Evolutionary conservation across 139 green algal genomes (phyloP).

Genomic region (Closterium sp.): DNA sequence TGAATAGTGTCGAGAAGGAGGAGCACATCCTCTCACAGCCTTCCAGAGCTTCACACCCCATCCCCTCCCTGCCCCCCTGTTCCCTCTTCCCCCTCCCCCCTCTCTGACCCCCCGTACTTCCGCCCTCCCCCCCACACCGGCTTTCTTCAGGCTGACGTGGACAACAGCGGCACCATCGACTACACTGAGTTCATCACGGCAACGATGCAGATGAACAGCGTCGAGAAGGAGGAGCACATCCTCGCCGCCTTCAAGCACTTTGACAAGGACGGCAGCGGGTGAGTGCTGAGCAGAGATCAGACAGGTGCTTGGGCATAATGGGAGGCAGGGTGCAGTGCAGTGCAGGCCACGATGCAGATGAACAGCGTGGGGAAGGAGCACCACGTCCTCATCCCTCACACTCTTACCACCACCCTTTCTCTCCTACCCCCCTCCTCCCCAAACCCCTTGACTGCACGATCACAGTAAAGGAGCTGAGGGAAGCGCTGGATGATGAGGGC

Average conservation of each 20-base stretch:
- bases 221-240: constrained; percentile 55
- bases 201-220: constrained; percentile 51
- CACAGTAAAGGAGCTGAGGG: constrained; percentile 41
- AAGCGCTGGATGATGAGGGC: constrained; percentile 16
- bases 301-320: too few species aligned
- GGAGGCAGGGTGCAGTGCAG: not conserved
- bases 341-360: too few species aligned
- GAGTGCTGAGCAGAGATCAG: too few species aligned
- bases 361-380: too few species aligned
- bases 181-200: too few species aligned
- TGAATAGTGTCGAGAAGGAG: constrained; percentile 13
- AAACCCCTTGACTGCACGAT: constrained; percentile 31
- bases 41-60: constrained; percentile 42
- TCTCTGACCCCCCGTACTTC: too few species aligned
- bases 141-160: too few species aligned
- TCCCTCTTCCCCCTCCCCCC: too few species aligned
- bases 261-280: constrained; percentile 48
- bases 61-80: too few species aligned
- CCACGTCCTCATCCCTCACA: not conserved
- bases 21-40: constrained; percentile 40
- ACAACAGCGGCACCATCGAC: too few species aligned
- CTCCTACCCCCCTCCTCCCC: not conserved
- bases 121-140: too few species aligned
- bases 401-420: not conserved
- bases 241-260: constrained; percentile 49